Evolutionary conservation across 305 asterid species (phyloP), one percentile per base, ranked within the genome.

Genomic region (Galium porrigens): DNA sequence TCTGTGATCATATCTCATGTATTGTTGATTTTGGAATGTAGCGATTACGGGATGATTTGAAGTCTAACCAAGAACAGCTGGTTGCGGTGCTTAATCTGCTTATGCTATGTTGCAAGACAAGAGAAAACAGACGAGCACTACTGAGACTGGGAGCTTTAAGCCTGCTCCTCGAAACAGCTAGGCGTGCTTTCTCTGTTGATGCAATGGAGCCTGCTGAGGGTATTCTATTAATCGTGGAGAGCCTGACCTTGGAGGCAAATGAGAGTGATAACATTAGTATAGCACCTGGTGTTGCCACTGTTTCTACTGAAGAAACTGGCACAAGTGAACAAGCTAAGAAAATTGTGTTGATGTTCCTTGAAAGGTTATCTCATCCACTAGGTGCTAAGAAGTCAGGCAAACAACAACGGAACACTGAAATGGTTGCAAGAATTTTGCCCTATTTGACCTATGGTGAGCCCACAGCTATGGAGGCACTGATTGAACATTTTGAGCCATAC

Each of bases 141-240:
- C 76, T 90, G 74, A 83, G 82, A 76, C 73, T 86, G 65, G 99
- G 96, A 63, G 95, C 99, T 65, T 80, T 89, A 74, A 84, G 88
- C 68, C 80, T 90, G 57, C 95, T 94, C 67, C 97, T 94, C 58
- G 97, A 94, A 83, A 94, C 95, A 33, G 96, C 99, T 52, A 86
- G 99, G 73, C 90, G 94, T 70, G 99, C 97, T 64, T 94, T 94
- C 81, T 82, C 85, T 64, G 89, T 94, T 32, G 99, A 94, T 78
- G 99, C 97, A 46, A 94, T 94, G 92, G 99, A 94, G 75, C 95
- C 96, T 67, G 99, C 99, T 67, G 99, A 90, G 82, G 97, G 99
- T 58, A 94, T 94, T 76, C 82, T 94, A 46, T 76, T 86, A 73
- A 94, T 94, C 71, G 99, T 94, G 68, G 99, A 94, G 86, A 80